Conservation (phyloP, 352 stramenopile genomes). For the Globisporangium okanoganense region DNA sequence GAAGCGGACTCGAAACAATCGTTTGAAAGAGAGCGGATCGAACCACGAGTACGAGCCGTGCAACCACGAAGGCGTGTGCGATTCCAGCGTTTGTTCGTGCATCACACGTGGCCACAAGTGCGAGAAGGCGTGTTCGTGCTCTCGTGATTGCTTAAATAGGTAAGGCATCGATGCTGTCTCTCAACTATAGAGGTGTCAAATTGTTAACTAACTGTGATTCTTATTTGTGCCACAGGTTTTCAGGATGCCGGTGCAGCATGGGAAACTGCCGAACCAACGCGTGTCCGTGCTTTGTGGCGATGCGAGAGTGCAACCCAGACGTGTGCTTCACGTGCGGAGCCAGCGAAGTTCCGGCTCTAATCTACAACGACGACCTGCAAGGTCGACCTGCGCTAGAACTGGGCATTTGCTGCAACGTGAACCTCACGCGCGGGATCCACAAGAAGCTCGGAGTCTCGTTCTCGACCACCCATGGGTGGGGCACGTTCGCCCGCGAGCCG, state of each 20-base stretch:
- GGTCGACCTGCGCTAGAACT: slow-evolving; percentile 29
- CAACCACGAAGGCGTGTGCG: slow-evolving; percentile 66
- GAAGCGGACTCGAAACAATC: slow-evolving; percentile 62
- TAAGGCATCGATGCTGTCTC: slow-evolving; percentile 15
- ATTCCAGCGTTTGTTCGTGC: slow-evolving; percentile 57
- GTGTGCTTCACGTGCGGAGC: slow-evolving; percentile 55
- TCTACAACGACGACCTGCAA: slow-evolving; percentile 32
- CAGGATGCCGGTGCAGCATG: slow-evolving; percentile 46
- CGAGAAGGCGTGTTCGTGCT: slow-evolving; percentile 82
- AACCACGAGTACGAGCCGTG: slow-evolving; percentile 82
- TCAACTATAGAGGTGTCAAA: neutral
- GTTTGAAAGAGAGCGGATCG: slow-evolving; percentile 47
- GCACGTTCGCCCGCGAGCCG: slow-evolving; percentile 50
- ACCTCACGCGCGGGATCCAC: slow-evolving; percentile 50
- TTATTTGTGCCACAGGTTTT: slow-evolving; percentile 27
- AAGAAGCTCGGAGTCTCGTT: slow-evolving; percentile 61
- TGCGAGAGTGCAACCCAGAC: slow-evolving; percentile 57
- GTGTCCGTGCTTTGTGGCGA: slow-evolving; percentile 55
- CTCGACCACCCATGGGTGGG: slow-evolving; percentile 63
- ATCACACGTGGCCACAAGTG: slow-evolving; percentile 77
- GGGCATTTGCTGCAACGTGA: slow-evolving; percentile 69
- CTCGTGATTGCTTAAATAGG: slow-evolving; percentile 68
- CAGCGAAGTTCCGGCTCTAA: slow-evolving; percentile 44
- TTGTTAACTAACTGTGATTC: neutral
- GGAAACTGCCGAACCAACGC: slow-evolving; percentile 63